These are phyloP conservation scores for Picocystis sp. DNA, from an alignment of 163 green algal species.

Conservation along the genomic window DNA sequence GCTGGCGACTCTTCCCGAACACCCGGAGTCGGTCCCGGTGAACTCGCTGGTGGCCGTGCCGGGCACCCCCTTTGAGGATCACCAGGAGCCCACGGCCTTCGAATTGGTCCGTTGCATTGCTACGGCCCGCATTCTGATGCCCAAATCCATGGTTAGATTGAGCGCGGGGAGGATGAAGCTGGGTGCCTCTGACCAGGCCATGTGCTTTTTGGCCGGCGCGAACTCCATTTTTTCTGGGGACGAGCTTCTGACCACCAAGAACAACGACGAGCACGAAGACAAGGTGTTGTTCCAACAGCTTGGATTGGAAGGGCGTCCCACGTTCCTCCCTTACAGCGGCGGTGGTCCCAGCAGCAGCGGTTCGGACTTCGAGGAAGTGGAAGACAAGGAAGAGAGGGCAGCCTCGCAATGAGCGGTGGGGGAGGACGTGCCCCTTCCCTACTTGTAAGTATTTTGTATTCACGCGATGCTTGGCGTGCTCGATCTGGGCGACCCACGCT, in stretches of 20 bases:
- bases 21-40: conserved; percentile 96
- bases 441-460: no score
- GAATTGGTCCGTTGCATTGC: conserved; percentile 86
- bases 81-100: conserved; percentile 38
- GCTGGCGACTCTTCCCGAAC: conserved; percentile 82
- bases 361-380: no score
- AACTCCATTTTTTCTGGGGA: conserved; percentile 99
- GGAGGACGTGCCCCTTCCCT: no score
- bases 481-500: no score
- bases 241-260: conserved; percentile 93
- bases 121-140: conserved; percentile 91
- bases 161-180: conserved; percentile 79
- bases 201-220: conserved; percentile 89
- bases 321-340: conserved; percentile 60
- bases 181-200: conserved; percentile 33
- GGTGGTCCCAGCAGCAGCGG: conserved; percentile 18
- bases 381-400: no score
- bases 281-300: conserved; percentile 64
- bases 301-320: conserved; percentile 51
- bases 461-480: no score
- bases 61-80: conserved; percentile 55
- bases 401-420: no score
- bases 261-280: conserved; percentile 79
- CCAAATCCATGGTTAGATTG: conserved; percentile 77
- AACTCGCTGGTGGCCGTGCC: conserved; percentile 78